phyloP scores from a whole-genome alignment of 2,329 filamentous ascomycete genomes.

The Sclerotinia minor region DNA sequence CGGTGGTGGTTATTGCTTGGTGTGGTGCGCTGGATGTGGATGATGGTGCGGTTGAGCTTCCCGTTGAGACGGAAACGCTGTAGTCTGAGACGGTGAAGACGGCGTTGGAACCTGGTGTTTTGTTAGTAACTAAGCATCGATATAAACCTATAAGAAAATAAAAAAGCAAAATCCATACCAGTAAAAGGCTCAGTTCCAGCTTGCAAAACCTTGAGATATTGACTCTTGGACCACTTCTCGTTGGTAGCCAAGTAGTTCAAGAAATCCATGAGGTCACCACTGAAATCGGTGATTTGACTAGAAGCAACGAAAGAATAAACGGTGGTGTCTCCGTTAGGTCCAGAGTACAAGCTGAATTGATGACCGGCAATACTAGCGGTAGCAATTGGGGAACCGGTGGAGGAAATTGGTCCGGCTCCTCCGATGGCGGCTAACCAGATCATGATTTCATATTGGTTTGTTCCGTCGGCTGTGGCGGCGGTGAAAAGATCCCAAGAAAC shows the following conservation, averaged over 20 bases:
- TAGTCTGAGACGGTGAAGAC: constrained; percentile 18
- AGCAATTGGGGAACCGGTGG: constrained; percentile 53
- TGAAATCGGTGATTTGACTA: constrained; percentile 51
- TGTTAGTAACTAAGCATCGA: background rate
- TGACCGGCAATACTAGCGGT: constrained; percentile 54
- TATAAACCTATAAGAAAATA: too few relatives aligned
- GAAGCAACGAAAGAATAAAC: constrained; percentile 61
- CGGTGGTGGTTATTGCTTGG: background rate
- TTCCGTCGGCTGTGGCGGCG: constrained; percentile 47
- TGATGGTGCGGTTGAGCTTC: background rate
- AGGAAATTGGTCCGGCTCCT: constrained; percentile 57
- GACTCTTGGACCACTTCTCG: constrained; percentile 49
- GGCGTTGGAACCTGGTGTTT: constrained; percentile 3
- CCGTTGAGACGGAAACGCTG: constrained; percentile 11
- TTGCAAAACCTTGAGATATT: constrained; percentile 55
- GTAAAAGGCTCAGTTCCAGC: constrained; percentile 58
- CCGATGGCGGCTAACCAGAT: constrained; percentile 61
- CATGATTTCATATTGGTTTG: constrained; percentile 63
- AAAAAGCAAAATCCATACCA: constrained; percentile 40
- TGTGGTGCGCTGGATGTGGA: background rate
- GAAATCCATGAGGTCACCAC: constrained; percentile 59
- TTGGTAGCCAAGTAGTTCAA: constrained; percentile 54
- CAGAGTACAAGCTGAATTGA: constrained; percentile 60
- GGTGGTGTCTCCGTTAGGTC: constrained; percentile 56
- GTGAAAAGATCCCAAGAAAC: constrained; percentile 66